Base-by-base conservation (phyloP, 1,139 yeast genomes). In the Pichia sorboxylosa region DNA sequence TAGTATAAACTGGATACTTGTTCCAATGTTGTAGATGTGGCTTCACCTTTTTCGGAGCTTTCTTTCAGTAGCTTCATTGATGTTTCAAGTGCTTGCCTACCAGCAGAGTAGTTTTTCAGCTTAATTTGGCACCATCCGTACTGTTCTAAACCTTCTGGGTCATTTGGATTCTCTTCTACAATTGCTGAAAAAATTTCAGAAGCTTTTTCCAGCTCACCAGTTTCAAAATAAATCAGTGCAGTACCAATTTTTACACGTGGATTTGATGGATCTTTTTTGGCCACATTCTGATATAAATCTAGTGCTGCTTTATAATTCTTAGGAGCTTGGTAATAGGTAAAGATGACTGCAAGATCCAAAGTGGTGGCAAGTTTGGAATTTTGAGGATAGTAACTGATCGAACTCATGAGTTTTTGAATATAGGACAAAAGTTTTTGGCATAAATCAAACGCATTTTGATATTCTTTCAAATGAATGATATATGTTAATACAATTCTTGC, bases 241-340 rank as follows among this genome's bases (percentile, higher is more conserved):
- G 80, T 81, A 10, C 97, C 97, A 23, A 87, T 66, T 40, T 69
- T 64, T 0, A 95, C 94, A 30, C 65, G 65, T 4, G 66, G 57
- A 28, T 50, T 46, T 2, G 55, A 47, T 0, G 76, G 73, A 33
- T 69, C 70, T 3, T 58, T 58, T 3, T 47, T 46, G 20, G 83
- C 60, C 7, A 85, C 71, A 21, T 64, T 59, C 32, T 79, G 80
- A 52, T 80, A 90, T 18, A 85, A 57, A 30, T 71, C 72, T 28
- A 81, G 52, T 0, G 98, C 97, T 25, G 77, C 64, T 8, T 69
- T 64, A 48, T 73, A 84, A 53, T 87, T 81, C 52, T 84, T 84
- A 5, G 97, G 98, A 0, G 95, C 82, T 51, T 87, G 94, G 49
- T 76, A 69, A 48, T 81, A 79, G 0, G 94, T 83, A 48, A 84